phyloP scores from a whole-genome alignment of 2,329 filamentous ascomycete species.

The Fusarium foetens region DNA sequence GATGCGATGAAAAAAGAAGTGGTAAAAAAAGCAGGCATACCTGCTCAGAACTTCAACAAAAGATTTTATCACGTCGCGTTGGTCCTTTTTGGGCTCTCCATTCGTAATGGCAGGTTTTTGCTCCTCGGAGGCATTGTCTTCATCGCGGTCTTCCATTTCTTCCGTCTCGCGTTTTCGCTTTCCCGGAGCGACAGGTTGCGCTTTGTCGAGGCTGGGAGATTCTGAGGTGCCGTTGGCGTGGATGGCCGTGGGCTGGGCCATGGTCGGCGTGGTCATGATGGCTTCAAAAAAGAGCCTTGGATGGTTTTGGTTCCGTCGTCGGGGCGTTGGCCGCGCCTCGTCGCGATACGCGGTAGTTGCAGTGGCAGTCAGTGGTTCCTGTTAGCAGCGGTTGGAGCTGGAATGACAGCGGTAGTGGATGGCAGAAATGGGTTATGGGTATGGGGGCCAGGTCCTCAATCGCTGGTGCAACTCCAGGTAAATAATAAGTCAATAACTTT shows the following conservation, averaged over 20 bases:
- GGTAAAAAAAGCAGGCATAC: slow-evolving; percentile 45
- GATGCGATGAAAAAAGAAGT: slow-evolving; percentile 9
- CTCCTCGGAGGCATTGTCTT: slow-evolving; percentile 45
- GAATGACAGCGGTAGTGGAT: slow-evolving; percentile 47
- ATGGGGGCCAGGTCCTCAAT: slow-evolving; percentile 39
- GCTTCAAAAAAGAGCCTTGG: slow-evolving; percentile 28
- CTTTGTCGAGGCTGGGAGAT: slow-evolving; percentile 47
- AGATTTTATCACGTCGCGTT: slow-evolving; percentile 52
- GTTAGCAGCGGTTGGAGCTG: slow-evolving; percentile 36
- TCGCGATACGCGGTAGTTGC: slow-evolving; percentile 55
- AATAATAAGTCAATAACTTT: slow-evolving; percentile 44
- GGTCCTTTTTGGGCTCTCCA: slow-evolving; percentile 43
- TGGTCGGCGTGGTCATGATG: slow-evolving; percentile 46
- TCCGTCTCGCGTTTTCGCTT: slow-evolving; percentile 69
- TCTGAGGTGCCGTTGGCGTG: slow-evolving; percentile 56
- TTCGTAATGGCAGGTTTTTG: slow-evolving; percentile 40
- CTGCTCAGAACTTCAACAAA: slow-evolving; percentile 53
- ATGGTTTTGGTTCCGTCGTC: slow-evolving; percentile 35
- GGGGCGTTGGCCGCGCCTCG: slow-evolving; percentile 49
- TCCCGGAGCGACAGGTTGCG: slow-evolving; percentile 51
- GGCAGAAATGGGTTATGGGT: slow-evolving; percentile 41
- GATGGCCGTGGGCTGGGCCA: slow-evolving; percentile 55
- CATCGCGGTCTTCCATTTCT: slow-evolving; percentile 51
- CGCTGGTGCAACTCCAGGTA: slow-evolving; percentile 53
- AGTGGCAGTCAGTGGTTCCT: slow-evolving; percentile 47